Conservation (phyloP, 495 filamentous ascomycete genomes). For the Annulohypoxylon maeteangense region DNA sequence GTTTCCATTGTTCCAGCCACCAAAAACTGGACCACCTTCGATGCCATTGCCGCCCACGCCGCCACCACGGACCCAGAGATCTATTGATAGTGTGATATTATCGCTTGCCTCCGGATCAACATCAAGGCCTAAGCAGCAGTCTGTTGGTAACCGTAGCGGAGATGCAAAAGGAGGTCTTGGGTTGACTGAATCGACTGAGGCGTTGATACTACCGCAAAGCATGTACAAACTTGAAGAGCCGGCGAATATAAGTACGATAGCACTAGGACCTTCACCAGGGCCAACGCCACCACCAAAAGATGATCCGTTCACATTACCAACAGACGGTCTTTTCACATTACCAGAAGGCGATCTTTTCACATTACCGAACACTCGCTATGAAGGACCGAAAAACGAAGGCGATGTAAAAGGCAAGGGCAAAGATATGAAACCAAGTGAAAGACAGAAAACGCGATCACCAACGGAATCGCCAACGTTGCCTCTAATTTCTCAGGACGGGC, state of each 20-base stretch:
- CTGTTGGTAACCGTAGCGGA: background rate
- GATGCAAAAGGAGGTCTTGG: background rate
- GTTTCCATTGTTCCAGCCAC: conserved; percentile 33
- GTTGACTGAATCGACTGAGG: background rate
- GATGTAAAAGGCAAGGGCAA: background rate
- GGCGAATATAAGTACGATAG: conserved; percentile 21
- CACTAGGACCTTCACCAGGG: conserved; percentile 14
- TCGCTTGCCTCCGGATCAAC: conserved; percentile 9
- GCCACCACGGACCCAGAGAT: conserved; percentile 23
- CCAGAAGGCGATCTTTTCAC: background rate
- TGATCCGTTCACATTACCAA: too few relatives aligned
- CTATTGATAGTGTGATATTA: conserved; percentile 6
- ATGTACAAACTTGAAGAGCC: conserved; percentile 8
- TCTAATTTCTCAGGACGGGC: background rate
- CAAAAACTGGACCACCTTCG: conserved; percentile 33
- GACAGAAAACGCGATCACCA: conserved; percentile 6
- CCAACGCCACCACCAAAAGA: conserved; percentile 4
- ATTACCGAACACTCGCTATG: background rate
- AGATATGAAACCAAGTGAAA: background rate
- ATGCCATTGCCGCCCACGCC: conserved; percentile 31
- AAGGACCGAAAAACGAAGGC: background rate
- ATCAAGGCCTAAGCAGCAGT: background rate
- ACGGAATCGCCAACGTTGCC: conserved; percentile 14
- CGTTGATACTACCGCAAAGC: background rate
- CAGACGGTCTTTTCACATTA: too few relatives aligned